A percentile compares a stretch with the other conserved stretches of the same genome.
These are phyloP conservation scores for Phytopythium boreale DNA, from an alignment of 352 stramenopile species.

Conservation along the genomic window DNA sequence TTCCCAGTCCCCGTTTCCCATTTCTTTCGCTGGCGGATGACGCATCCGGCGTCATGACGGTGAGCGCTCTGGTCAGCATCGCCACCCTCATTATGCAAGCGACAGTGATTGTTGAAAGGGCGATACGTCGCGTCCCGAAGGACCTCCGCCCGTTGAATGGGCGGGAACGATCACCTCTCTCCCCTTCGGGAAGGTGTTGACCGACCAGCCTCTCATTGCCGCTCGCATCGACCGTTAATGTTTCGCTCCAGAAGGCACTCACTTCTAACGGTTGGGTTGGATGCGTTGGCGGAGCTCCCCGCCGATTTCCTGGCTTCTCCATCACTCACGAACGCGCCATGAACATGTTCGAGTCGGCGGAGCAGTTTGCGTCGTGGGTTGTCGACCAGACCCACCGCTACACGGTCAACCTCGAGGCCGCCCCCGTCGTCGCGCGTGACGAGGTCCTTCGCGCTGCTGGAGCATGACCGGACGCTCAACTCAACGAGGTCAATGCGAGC, in stretches of 20 bases:
- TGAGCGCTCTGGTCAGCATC: too few species aligned
- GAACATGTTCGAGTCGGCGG: conserved; percentile 3
- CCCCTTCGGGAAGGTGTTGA: too few species aligned
- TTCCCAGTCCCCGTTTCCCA: too few species aligned
- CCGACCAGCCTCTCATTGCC: too few species aligned
- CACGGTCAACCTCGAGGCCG: conserved; percentile 11
- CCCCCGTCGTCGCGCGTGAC: conserved; percentile 17
- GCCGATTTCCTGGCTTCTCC: not conserved
- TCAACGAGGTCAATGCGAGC: conserved; percentile 21
- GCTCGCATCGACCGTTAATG: too few species aligned
- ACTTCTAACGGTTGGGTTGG: not conserved
- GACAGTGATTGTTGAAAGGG: too few species aligned
- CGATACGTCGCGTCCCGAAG: too few species aligned
- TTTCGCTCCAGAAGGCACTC: too few species aligned
- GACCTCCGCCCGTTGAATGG: too few species aligned
- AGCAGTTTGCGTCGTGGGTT: conserved; percentile 32
- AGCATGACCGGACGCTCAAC: conserved; percentile 19
- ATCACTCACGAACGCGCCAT: not conserved
- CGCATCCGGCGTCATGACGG: too few species aligned
- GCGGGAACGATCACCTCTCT: too few species aligned
- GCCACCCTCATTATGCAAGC: too few species aligned
- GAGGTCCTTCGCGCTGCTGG: conserved; percentile 27
- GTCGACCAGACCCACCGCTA: conserved; percentile 14
- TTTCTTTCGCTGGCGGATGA: not conserved
- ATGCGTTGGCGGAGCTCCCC: not conserved